phyloP scores from a whole-genome alignment of 2,329 filamentous ascomycete species.

The Paecilomyces variotii region DNA sequence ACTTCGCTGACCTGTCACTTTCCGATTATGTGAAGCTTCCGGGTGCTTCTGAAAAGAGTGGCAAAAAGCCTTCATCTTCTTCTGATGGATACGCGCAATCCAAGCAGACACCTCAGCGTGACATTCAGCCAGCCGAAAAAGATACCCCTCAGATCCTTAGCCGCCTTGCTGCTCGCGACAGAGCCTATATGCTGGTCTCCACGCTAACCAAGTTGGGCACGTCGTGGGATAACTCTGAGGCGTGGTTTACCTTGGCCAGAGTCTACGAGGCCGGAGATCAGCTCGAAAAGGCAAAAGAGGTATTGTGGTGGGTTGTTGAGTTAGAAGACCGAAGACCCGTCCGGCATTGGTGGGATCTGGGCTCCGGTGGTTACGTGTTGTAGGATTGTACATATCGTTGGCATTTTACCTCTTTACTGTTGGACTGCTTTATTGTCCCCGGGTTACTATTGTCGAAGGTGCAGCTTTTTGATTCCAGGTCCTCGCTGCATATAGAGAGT shows the following conservation, averaged over 20 bases:
- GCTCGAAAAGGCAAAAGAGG: slow-evolving; percentile 78
- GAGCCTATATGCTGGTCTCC: slow-evolving; percentile 76
- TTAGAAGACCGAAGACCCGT: slow-evolving; percentile 78
- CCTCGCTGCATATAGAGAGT: not conserved
- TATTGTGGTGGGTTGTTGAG: slow-evolving; percentile 96
- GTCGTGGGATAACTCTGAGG: slow-evolving; percentile 87
- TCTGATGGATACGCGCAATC: not conserved
- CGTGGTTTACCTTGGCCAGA: slow-evolving; percentile 81
- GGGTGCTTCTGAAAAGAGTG: slow-evolving; percentile 7
- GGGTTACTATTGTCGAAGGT: not conserved
- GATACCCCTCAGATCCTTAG: slow-evolving; percentile 64
- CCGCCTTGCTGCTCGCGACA: slow-evolving; percentile 79
- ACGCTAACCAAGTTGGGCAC: slow-evolving; percentile 74
- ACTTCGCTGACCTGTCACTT: slow-evolving; percentile 17
- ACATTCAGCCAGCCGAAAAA: slow-evolving; percentile 13
- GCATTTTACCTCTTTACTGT: not conserved
- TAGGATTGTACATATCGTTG: slow-evolving; percentile 3
- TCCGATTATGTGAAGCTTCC: slow-evolving; percentile 9
- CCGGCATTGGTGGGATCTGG: slow-evolving; percentile 67
- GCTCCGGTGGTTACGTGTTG: slow-evolving; percentile 58
- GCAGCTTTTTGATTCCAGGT: not conserved
- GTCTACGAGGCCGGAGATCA: slow-evolving; percentile 85
- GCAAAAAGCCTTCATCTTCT: not conserved
- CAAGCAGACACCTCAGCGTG: not conserved
- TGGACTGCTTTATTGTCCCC: not conserved